phyloP scores from a whole-genome alignment of 805 yeast genomes.

The Ogataea philodendri region DNA sequence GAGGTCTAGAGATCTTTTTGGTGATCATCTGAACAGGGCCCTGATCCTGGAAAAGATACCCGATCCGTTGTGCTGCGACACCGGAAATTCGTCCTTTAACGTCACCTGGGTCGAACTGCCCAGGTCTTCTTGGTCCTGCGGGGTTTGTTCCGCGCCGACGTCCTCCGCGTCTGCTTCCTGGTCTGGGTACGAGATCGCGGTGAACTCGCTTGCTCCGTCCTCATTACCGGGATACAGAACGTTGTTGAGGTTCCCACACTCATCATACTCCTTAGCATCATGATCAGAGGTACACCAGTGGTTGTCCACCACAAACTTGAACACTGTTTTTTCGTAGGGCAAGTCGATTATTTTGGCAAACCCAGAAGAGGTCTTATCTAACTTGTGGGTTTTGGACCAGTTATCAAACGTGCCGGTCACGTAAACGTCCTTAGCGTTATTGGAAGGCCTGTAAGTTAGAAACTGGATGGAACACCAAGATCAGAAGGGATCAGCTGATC shows the following conservation, averaged over 20 bases:
- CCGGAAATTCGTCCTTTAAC: slow-evolving; percentile 25
- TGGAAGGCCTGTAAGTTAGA: slow-evolving; percentile 30
- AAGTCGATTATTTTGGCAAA: slow-evolving; percentile 45
- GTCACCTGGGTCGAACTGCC: slow-evolving; percentile 30
- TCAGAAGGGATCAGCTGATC: slow-evolving; percentile 2
- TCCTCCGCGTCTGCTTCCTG: slow-evolving; percentile 14
- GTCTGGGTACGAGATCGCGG: slow-evolving; percentile 33
- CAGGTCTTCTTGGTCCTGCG: slow-evolving; percentile 22
- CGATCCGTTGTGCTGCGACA: slow-evolving; percentile 12
- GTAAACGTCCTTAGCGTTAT: slow-evolving; percentile 39
- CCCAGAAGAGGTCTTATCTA: slow-evolving; percentile 38
- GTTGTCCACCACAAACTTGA: slow-evolving; percentile 61
- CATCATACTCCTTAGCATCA: slow-evolving; percentile 41
- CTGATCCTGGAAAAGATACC: slow-evolving; percentile 25
- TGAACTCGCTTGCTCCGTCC: slow-evolving; percentile 33
- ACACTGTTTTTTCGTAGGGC: slow-evolving; percentile 40
- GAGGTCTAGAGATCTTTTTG: not conserved
- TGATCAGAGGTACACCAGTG: slow-evolving; percentile 45
- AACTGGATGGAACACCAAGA: too few relatives aligned
- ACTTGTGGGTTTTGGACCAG: slow-evolving; percentile 48
- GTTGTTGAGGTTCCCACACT: slow-evolving; percentile 51
- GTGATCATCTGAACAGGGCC: slow-evolving; percentile 22
- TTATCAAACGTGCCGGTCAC: slow-evolving; percentile 61
- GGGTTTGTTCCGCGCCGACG: slow-evolving; percentile 6
- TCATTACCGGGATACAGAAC: slow-evolving; percentile 36